A percentile compares a stretch with the other conserved stretches of the same genome.
phyloP scores from a whole-genome alignment of 352 stramenopile genomes.

The Ochromonadaceae sp. region DNA sequence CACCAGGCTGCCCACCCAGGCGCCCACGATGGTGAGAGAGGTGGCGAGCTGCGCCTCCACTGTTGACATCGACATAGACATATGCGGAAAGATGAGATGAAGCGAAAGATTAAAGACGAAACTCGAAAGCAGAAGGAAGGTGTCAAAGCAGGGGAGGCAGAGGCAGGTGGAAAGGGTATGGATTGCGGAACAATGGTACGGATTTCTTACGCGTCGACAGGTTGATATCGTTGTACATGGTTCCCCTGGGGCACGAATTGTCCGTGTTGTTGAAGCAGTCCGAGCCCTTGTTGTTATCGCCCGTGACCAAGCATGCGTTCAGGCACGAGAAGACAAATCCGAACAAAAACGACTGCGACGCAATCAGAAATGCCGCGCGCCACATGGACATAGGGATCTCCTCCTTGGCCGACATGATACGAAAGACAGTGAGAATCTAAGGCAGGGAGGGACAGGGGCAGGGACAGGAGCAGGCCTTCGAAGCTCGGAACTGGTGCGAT shows the following conservation, averaged over 20 bases:
- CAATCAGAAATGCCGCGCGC: not conserved
- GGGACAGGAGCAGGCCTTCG: too few relatives aligned
- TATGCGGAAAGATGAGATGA: too few relatives aligned
- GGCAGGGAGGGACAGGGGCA: too few relatives aligned
- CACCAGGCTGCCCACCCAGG: constrained; percentile 17
- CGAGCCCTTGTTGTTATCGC: not conserved
- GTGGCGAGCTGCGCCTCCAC: constrained; percentile 4
- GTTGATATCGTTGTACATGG: constrained; percentile 18
- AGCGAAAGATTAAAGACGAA: too few relatives aligned
- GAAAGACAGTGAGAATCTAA: too few relatives aligned
- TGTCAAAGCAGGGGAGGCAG: too few relatives aligned
- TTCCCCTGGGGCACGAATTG: not conserved
- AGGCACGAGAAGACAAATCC: not conserved
- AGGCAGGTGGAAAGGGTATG: too few relatives aligned
- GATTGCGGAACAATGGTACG: not conserved
- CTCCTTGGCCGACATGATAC: too few relatives aligned
- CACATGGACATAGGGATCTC: constrained; percentile 3
- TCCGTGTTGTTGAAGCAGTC: constrained; percentile 4
- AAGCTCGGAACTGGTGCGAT: too few relatives aligned
- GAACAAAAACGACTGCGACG: constrained; percentile 9
- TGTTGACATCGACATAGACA: too few relatives aligned
- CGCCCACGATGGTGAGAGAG: constrained; percentile 11
- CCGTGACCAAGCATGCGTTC: constrained; percentile 6
- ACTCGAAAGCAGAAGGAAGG: too few relatives aligned
- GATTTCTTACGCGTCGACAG: not conserved